Percentiles rank a stretch among this genome's conserved stretches.
Conservation (phyloP, 2,329 filamentous ascomycete species). For the Tolypocladium paradoxum region DNA sequence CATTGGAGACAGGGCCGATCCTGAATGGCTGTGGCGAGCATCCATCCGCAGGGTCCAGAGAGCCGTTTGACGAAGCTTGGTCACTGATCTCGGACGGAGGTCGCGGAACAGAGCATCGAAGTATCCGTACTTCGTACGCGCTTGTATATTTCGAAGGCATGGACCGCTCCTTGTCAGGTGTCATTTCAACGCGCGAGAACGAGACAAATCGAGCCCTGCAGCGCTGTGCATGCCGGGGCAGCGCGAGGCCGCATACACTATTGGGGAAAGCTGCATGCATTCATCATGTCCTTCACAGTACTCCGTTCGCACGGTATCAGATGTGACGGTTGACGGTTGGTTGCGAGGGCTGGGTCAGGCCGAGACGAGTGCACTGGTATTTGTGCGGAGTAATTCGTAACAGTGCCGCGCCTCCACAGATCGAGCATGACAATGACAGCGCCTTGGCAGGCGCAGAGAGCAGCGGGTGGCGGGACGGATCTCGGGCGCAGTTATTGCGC, state of each 20-base stretch:
- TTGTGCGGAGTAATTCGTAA: too few relatives aligned
- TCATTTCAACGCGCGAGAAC: neutral
- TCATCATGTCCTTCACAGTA: neutral
- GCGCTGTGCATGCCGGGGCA: neutral
- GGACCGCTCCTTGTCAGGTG: neutral
- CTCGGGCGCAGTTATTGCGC: neutral
- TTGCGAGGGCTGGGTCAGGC: neutral
- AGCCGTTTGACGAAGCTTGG: neutral
- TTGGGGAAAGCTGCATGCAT: neutral
- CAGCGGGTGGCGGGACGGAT: neutral
- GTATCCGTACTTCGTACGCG: too few relatives aligned
- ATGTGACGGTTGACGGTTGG: neutral
- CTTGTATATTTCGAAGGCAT: neutral
- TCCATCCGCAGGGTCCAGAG: neutral
- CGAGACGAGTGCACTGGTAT: too few relatives aligned
- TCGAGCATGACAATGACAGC: neutral
- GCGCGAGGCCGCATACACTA: neutral
- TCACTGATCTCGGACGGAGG: neutral
- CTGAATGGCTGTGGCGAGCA: neutral
- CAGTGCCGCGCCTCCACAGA: neutral
- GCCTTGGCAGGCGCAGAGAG: neutral
- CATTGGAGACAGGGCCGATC: neutral
- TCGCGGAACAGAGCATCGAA: neutral
- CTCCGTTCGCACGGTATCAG: neutral
- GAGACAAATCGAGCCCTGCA: neutral